These are phyloP conservation scores for Oryza meyeriana DNA, from an alignment of 176 grass and related monocot species.

Conservation along the genomic window DNA sequence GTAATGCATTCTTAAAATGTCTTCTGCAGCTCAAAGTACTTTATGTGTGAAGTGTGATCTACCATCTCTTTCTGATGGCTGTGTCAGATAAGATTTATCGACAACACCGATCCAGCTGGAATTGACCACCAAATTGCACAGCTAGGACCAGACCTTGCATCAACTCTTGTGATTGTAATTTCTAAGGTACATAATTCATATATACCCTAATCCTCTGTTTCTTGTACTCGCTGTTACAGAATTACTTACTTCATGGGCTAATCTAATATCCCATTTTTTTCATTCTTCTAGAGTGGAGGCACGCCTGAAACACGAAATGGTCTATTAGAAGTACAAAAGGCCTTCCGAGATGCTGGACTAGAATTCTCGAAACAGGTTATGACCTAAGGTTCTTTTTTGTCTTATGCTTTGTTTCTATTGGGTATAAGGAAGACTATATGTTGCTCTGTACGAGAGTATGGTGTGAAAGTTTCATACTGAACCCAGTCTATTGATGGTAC, in stretches of 20 bases:
- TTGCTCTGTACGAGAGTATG: not conserved
- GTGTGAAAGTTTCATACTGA: not conserved
- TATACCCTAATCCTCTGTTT: not conserved
- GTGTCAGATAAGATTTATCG: constrained; percentile 98
- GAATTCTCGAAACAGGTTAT: constrained; percentile 99
- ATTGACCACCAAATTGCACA: constrained; percentile 99
- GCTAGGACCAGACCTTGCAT: constrained; percentile 75
- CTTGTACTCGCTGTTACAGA: not conserved
- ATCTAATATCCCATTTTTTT: not conserved
- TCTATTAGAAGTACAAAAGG: constrained; percentile 94
- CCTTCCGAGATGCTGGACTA: constrained; percentile 86
- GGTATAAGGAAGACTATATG: not conserved
- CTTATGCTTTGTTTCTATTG: constrained; percentile 10
- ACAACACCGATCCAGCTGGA: constrained; percentile 99
- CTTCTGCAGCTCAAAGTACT: not conserved
- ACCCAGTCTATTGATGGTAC: not conserved
- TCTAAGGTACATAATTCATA: constrained; percentile 62
- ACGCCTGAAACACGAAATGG: constrained; percentile 99
- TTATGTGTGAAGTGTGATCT: constrained; percentile 2
- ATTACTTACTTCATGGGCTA: constrained; percentile 5
- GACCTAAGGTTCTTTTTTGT: constrained; percentile 41
- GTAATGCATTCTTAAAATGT: not conserved
- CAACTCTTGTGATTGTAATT: constrained; percentile 96
- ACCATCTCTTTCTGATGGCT: constrained; percentile 19
- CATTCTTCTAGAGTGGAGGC: constrained; percentile 73